phyloP scores from a whole-genome alignment of 1,139 yeast species.

The Geotrichum aggregatum region DNA sequence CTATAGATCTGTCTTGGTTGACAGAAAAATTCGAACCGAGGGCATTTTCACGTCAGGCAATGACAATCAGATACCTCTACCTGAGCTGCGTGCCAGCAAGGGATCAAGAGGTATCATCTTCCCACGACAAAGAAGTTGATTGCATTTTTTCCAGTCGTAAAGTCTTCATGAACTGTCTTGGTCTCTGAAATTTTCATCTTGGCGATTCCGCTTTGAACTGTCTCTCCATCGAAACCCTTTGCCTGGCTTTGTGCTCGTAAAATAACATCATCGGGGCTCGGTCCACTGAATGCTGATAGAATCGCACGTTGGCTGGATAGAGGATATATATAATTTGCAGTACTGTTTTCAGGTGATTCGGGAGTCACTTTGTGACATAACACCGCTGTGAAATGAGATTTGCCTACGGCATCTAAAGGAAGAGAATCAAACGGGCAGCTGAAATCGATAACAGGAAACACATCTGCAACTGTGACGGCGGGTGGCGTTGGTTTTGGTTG shows the following conservation, averaged over 20 bases:
- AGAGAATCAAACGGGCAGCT: conserved; percentile 2
- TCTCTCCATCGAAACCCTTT: conserved; percentile 12
- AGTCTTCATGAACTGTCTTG: not conserved
- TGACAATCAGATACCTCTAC: no score
- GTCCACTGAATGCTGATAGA: conserved; percentile 51
- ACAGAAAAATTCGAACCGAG: no score
- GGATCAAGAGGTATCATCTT: no score
- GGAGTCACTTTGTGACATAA: not conserved
- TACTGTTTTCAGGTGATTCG: not conserved
- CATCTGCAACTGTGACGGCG: conserved; percentile 8
- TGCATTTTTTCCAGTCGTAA: conserved; percentile 1
- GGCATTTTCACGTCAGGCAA: no score
- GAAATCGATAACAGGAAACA: conserved; percentile 18
- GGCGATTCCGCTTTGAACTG: conserved; percentile 9
- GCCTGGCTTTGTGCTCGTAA: conserved; percentile 52
- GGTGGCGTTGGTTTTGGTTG: conserved; percentile 5
- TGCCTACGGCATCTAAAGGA: not conserved
- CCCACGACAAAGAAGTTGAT: conserved; percentile 4
- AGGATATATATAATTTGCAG: conserved; percentile 6
- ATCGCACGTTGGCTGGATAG: conserved; percentile 7
- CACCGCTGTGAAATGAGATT: not conserved
- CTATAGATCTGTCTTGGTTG: no score
- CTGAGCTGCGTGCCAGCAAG: no score
- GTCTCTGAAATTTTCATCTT: conserved; percentile 6
- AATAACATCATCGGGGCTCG: conserved; percentile 81